Conservation (phyloP, 306 rosid genomes). For the Malus domestica region ASM211411v1 NC_041794.1:6509501-6510000, state of each 20-base stretch:
- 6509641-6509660: slow-evolving; percentile 35
- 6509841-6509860: not conserved
- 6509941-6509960: not conserved
- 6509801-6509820: not conserved
- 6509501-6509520: not conserved
- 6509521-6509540: not conserved
- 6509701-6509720: not conserved
- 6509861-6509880: not conserved
- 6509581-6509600: not conserved
- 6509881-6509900: not conserved
- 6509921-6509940: not conserved
- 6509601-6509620: not conserved
- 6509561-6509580: not conserved
- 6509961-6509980: not conserved
- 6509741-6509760: not conserved
- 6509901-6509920: not conserved
- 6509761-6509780: not conserved
- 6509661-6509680: slow-evolving; percentile 25
- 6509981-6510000: not conserved
- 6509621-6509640: slow-evolving; percentile 12
- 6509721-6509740: not conserved
- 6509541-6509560: slow-evolving; percentile 24
- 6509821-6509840: not conserved
- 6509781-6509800: not conserved
- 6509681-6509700: not conserved